Evolutionary conservation across 2,329 filamentous ascomycete species (phyloP).

Genomic region (Monilinia polystroma): DNA sequence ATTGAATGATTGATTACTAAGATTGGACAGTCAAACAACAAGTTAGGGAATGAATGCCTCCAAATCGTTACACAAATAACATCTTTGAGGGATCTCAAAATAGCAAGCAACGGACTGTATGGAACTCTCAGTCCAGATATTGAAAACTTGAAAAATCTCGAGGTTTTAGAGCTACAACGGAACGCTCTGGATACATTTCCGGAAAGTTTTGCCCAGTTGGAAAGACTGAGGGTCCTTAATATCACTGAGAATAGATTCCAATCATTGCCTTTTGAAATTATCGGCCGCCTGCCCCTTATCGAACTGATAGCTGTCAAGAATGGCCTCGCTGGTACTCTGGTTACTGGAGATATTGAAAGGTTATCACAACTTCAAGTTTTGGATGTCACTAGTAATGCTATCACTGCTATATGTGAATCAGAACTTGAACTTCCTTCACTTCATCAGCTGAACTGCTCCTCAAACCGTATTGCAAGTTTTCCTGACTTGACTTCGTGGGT

Average conservation of each 20-base stretch:
- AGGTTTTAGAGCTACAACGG: constrained; percentile 76
- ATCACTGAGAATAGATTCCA: constrained; percentile 76
- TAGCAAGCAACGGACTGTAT: constrained; percentile 74
- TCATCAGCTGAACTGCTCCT: constrained; percentile 71
- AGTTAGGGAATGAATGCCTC: constrained; percentile 69
- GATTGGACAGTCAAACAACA: constrained; percentile 68
- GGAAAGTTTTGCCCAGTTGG: constrained; percentile 62
- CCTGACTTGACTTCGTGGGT: constrained; percentile 75
- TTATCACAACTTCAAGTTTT: constrained; percentile 69
- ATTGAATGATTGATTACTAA: constrained; percentile 18
- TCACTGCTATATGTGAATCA: constrained; percentile 46
- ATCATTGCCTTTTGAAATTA: constrained; percentile 65
- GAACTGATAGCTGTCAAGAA: constrained; percentile 79
- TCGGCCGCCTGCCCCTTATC: constrained; percentile 67
- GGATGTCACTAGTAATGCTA: constrained; percentile 74
- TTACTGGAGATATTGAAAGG: constrained; percentile 58
- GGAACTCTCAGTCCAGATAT: constrained; percentile 67
- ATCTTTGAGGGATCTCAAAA: constrained; percentile 73
- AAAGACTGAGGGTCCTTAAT: constrained; percentile 72
- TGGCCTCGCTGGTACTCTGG: constrained; percentile 69
- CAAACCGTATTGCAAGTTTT: constrained; percentile 73
- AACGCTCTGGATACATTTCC: constrained; percentile 77
- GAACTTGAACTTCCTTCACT: constrained; percentile 59
- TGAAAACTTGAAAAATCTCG: constrained; percentile 64
- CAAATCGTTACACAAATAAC: constrained; percentile 72